These are phyloP conservation scores for Oldenlandia corymbosa DNA, from an alignment of 257 asterid species.

Conservation along the genomic window DNA sequence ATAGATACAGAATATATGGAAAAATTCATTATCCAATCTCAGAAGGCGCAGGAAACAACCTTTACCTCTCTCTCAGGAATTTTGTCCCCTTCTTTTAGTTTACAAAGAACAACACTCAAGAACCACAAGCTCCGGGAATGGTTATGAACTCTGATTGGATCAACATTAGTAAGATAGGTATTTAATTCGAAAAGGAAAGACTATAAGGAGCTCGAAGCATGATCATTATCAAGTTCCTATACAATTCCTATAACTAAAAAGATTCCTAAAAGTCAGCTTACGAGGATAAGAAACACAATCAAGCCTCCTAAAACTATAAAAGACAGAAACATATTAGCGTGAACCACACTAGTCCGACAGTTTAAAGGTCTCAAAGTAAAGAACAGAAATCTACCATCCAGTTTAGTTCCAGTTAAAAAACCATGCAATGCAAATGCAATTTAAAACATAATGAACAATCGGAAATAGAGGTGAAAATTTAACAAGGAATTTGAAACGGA, in stretches of 20 bases:
- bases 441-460: not conserved
- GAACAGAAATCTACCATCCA: not conserved
- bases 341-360: not conserved
- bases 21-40: no score
- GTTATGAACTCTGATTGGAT: no score
- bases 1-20: no score
- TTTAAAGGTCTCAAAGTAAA: not conserved
- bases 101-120: no score
- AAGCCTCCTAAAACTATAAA: not conserved
- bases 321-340: not conserved
- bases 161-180: no score
- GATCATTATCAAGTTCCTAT: not conserved
- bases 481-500: conserved; percentile 25
- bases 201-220: not conserved
- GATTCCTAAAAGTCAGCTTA: not conserved
- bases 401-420: not conserved
- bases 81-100: no score
- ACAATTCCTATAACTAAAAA: not conserved
- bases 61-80: no score
- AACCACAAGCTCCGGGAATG: no score
- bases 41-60: no score
- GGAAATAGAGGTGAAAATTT: not conserved
- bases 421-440: not conserved
- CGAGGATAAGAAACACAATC: not conserved
- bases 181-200: not conserved